Conservation (phyloP, 2,329 filamentous ascomycete species). For the Neonectria sp. region DNA sequence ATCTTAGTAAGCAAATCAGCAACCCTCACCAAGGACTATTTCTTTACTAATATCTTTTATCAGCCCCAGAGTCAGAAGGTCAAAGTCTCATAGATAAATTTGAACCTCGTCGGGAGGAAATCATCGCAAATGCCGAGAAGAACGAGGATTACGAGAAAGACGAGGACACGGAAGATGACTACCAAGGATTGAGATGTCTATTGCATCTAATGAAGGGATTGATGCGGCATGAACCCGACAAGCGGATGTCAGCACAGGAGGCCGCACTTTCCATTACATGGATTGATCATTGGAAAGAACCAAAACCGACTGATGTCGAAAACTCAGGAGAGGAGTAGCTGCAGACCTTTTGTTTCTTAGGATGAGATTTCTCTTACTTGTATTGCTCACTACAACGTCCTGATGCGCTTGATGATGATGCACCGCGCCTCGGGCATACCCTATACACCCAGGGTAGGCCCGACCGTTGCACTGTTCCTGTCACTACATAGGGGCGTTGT, state of each 20-base stretch:
- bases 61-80: neutral
- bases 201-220: constrained; percentile 11
- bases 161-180: constrained; percentile 11
- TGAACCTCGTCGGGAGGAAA: neutral
- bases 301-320: neutral
- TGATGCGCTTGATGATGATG: too few relatives aligned
- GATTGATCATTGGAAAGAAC: constrained; percentile 45
- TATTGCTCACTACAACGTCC: too few relatives aligned
- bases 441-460: too few relatives aligned
- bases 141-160: neutral
- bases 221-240: constrained; percentile 15
- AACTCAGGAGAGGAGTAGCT: neutral
- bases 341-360: neutral
- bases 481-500: too few relatives aligned
- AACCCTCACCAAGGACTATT: too few relatives aligned
- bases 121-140: neutral
- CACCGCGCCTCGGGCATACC: too few relatives aligned
- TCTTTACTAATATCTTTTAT: neutral
- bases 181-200: constrained; percentile 15
- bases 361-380: neutral
- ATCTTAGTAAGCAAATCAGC: neutral
- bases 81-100: neutral
- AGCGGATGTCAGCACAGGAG: constrained; percentile 12
- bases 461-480: too few relatives aligned
- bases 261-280: constrained; percentile 10